Evolutionary conservation across 1,139 yeast genomes (phyloP).

Genomic region (Blastobotrys persicus): DNA sequence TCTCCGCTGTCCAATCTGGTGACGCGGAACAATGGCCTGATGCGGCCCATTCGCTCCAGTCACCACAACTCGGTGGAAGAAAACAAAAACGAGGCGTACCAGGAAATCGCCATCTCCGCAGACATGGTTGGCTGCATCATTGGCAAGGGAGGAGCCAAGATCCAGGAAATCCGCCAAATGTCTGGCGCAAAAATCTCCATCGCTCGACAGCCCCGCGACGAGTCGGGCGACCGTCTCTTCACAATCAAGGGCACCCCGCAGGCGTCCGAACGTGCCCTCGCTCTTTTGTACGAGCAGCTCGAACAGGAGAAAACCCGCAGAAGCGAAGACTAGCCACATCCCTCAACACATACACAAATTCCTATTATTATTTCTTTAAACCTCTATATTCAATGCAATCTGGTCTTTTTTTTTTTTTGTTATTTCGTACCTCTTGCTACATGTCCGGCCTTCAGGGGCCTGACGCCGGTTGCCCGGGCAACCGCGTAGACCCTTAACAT

Average conservation of each 20-base stretch:
- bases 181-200: constrained; percentile 82
- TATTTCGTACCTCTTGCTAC: too few relatives aligned
- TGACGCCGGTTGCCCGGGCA: too few relatives aligned
- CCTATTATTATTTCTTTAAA: neutral
- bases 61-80: constrained; percentile 8
- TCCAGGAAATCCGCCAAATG: constrained; percentile 78
- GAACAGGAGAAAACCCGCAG: constrained; percentile 78
- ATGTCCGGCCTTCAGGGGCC: too few relatives aligned
- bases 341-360: neutral
- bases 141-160: constrained; percentile 83
- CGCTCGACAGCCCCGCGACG: constrained; percentile 63
- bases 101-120: constrained; percentile 62
- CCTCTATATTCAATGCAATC: neutral
- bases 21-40: constrained; percentile 5
- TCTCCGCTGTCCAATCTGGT: constrained; percentile 1
- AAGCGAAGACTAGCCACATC: constrained; percentile 13
- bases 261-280: constrained; percentile 68
- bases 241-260: constrained; percentile 66
- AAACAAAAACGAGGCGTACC: constrained; percentile 37
- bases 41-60: constrained; percentile 7
- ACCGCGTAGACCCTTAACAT: too few relatives aligned
- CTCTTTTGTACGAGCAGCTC: constrained; percentile 66
- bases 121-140: constrained; percentile 89
- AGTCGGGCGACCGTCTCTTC: constrained; percentile 63
- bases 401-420: too few relatives aligned